Percentiles rank a stretch among this genome's conserved stretches.
Conservation (phyloP, 2,329 filamentous ascomycete species). For the Penicillium freii region DNA sequence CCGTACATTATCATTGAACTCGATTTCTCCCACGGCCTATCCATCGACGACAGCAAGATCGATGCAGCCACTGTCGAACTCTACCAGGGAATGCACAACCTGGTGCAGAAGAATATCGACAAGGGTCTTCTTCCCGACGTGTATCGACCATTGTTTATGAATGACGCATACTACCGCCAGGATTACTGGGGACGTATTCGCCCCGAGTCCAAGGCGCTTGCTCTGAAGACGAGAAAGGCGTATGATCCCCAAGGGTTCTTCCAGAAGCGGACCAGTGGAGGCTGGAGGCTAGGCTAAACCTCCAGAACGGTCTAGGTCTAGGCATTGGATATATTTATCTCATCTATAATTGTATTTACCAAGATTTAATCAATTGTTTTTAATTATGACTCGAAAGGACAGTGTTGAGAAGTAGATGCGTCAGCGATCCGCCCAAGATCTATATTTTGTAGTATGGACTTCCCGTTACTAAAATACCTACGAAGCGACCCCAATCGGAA, state of each 20-base stretch:
- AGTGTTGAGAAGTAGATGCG: not conserved
- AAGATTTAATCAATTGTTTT: not conserved
- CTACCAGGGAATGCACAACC: slow-evolving; percentile 37
- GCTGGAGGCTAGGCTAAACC: slow-evolving; percentile 29
- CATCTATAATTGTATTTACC: slow-evolving; percentile 3
- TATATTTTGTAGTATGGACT: not conserved
- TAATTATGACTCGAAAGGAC: not conserved
- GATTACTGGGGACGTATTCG: slow-evolving; percentile 45
- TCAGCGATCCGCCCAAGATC: not conserved
- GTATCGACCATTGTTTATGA: slow-evolving; percentile 49
- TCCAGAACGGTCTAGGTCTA: too few species aligned
- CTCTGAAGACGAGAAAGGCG: slow-evolving; percentile 33
- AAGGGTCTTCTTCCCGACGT: slow-evolving; percentile 39
- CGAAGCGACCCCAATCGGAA: not conserved
- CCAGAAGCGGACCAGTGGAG: slow-evolving; percentile 41
- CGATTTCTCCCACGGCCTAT: slow-evolving; percentile 42
- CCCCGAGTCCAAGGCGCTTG: slow-evolving; percentile 30
- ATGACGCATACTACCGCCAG: slow-evolving; percentile 46
- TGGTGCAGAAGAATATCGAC: slow-evolving; percentile 35
- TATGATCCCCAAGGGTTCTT: slow-evolving; percentile 45
- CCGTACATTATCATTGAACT: slow-evolving; percentile 49
- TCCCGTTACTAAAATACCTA: not conserved
- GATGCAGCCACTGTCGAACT: slow-evolving; percentile 41
- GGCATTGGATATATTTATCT: not conserved
- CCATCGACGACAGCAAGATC: slow-evolving; percentile 38